Percentiles rank a stretch among this genome's conserved stretches.
These are phyloP conservation scores for Leccinum variicolor DNA, from an alignment of 768 basidiomycete species.

Conservation along the genomic window DNA sequence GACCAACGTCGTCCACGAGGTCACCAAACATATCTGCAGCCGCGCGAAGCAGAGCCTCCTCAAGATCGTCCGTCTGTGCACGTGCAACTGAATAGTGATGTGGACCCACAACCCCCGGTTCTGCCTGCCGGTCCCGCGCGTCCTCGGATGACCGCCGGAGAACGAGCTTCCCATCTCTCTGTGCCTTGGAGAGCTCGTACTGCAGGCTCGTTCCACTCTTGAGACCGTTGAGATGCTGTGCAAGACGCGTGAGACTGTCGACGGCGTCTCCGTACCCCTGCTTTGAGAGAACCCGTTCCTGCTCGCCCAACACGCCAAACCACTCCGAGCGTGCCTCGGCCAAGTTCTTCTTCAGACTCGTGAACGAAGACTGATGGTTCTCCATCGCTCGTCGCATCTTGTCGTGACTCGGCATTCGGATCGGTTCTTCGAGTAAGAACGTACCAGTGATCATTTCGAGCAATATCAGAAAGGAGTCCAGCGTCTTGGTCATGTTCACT, in stretches of 20 bases:
- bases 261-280: constrained; percentile 84
- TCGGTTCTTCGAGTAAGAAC: constrained; percentile 76
- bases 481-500: constrained; percentile 75
- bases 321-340: constrained; percentile 88
- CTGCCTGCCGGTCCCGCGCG: constrained; percentile 12
- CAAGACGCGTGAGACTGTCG: constrained; percentile 81
- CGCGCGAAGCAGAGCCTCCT: constrained; percentile 37
- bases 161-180: constrained; percentile 42
- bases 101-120: constrained; percentile 22
- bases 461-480: constrained; percentile 87
- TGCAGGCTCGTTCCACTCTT: constrained; percentile 82
- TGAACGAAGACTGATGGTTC: constrained; percentile 87
- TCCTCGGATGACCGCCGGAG: constrained; percentile 21
- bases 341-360: constrained; percentile 80
- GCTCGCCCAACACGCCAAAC: constrained; percentile 33
- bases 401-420: constrained; percentile 52
- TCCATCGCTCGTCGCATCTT: constrained; percentile 78
- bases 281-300: constrained; percentile 30
- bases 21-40: constrained; percentile 77
- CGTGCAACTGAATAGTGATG: constrained; percentile 28
- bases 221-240: constrained; percentile 90
- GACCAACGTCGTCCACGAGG: constrained; percentile 74
- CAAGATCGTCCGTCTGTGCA: constrained; percentile 41
- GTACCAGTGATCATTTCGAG: constrained; percentile 77
- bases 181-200: constrained; percentile 71